Base-by-base conservation (phyloP, 495 filamentous ascomycete genomes). In the Penicillium verhagenii region DNA sequence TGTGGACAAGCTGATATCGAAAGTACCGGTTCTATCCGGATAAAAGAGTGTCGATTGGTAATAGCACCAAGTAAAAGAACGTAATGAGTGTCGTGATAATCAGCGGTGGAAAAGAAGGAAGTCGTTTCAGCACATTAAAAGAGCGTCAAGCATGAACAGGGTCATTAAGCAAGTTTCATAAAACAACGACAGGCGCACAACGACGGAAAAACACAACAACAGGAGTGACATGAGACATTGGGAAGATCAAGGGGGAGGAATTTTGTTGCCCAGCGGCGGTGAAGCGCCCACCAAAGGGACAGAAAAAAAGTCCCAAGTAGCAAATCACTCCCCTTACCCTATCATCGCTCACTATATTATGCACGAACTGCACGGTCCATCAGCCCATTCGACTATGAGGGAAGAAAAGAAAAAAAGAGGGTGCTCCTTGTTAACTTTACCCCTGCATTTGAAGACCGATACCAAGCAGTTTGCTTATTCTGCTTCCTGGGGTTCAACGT, bases 141-240 rank as follows among this genome's bases (percentile, higher is more conserved):
- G 42, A 45, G 42, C 42, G 23, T 45, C 21, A 25, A 45, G 42
- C 42, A 16, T 45, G 42, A 45, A 45, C 20, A 43, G 52, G 42
- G 52, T 53, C 54, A 66, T 66, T 50, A 55, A 66, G 73, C 63
- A 66, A 75, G 64, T 68, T 72, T 71, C 64, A 72, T 72, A n/a
- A n/a, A 74, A 60, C 62, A 72, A 58, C 52, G 65, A 69, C 67
- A 59, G 61, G 57, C 23, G 57, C 54, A 64, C 58, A 68, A 71
- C 56, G 66, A 71, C 62, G 64, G 70, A 66, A 67, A 63, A 59
- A 69, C 65, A 38, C 52, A 59, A 58, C 59, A 58, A 66, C 65
- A 44, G 48, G 63, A 60, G 62, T 51, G 59, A 53, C 50, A 62
- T 50, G 60, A 63, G 59, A 72, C 66, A 69, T 64, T 60, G 59